Evolutionary conservation across 2,329 filamentous ascomycete species (phyloP).

Genomic region (Botrytis galanthina): DNA sequence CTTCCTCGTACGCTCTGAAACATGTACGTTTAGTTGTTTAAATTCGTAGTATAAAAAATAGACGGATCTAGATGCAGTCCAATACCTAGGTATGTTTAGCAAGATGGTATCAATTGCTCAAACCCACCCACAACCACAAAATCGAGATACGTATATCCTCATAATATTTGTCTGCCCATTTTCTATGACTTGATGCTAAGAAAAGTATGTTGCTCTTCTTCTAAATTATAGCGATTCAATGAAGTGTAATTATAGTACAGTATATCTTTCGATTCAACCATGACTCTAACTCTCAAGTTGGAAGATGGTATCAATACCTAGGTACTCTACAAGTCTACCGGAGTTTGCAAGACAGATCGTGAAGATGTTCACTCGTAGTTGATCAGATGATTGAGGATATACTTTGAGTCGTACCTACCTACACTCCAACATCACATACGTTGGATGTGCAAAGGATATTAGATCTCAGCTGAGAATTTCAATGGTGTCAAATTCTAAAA

Average conservation of each 20-base stretch:
- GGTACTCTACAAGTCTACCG: background rate
- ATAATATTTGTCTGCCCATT: background rate
- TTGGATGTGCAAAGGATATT: background rate
- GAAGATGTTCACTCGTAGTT: background rate
- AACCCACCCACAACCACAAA: background rate
- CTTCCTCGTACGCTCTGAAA: background rate
- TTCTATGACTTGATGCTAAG: background rate
- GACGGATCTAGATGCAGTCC: background rate
- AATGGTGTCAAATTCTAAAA: background rate
- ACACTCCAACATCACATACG: background rate
- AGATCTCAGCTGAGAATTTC: background rate
- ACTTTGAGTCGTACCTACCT: background rate
- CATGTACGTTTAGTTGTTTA: background rate
- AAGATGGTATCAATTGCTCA: background rate
- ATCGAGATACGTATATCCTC: background rate
- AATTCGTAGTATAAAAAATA: background rate
- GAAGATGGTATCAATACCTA: background rate
- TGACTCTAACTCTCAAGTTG: background rate
- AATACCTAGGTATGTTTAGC: background rate
- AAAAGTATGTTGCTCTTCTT: background rate
- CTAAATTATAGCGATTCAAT: background rate
- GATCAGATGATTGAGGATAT: background rate
- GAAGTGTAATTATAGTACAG: background rate
- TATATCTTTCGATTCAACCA: background rate
- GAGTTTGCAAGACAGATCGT: background rate